phyloP scores from a whole-genome alignment of 768 basidiomycete species.

The Lactifluus subvellereus region DNA sequence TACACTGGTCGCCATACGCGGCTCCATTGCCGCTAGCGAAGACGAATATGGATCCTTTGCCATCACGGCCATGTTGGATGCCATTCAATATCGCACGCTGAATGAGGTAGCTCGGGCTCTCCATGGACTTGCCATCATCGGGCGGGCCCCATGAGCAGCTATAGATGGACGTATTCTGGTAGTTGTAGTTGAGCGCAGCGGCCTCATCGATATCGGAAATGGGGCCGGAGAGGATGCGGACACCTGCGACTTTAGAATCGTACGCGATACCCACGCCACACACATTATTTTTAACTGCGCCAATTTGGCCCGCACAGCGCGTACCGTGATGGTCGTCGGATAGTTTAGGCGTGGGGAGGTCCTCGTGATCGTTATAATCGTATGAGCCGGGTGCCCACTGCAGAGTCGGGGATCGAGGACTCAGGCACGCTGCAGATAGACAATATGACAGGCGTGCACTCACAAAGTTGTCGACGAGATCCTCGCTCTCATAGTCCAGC shows the following conservation, averaged over 20 bases:
- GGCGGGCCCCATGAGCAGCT: constrained; percentile 99
- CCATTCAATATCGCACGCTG: constrained; percentile 93
- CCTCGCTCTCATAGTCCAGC: constrained; percentile 81
- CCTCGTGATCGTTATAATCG: constrained; percentile 92
- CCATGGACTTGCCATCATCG: constrained; percentile 92
- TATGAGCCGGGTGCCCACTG: constrained; percentile 85
- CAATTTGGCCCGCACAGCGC: constrained; percentile 95
- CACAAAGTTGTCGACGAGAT: constrained; percentile 90
- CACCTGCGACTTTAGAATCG: constrained; percentile 83
- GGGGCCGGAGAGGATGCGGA: constrained; percentile 91
- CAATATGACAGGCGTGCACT: constrained; percentile 31
- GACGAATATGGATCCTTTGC: constrained; percentile 91
- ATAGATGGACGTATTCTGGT: constrained; percentile 86
- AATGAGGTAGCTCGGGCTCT: constrained; percentile 86
- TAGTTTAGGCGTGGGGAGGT: constrained; percentile 80
- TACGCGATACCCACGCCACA: constrained; percentile 96
- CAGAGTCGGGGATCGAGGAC: background rate
- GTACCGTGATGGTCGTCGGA: constrained; percentile 96
- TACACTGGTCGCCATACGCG: constrained; percentile 88
- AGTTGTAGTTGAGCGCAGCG: constrained; percentile 89
- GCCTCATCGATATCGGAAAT: constrained; percentile 97
- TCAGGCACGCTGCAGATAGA: background rate
- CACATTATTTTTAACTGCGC: constrained; percentile 84
- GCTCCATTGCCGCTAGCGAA: constrained; percentile 98
- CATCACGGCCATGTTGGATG: constrained; percentile 79